phyloP scores from a whole-genome alignment of 1,284 basidiomycete species.

The Ceratobasidium sp. region DNA sequence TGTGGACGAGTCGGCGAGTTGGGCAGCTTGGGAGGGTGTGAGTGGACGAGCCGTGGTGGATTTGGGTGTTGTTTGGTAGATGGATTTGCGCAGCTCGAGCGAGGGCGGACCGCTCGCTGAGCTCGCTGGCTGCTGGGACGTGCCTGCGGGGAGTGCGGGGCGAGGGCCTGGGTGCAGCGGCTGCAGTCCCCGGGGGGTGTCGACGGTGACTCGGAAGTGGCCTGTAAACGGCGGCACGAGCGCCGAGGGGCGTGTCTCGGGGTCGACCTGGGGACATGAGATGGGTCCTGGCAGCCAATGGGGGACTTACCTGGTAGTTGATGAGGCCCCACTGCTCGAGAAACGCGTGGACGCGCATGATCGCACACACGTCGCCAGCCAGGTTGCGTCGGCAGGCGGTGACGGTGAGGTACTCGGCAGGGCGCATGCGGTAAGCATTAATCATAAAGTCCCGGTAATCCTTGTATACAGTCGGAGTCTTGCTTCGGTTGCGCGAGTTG shows the following conservation, averaged over 20 bases:
- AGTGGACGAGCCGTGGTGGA: slow-evolving; percentile 66
- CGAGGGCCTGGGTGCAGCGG: slow-evolving; percentile 93
- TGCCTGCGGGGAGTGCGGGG: slow-evolving; percentile 52
- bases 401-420: slow-evolving; percentile 95
- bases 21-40: slow-evolving; percentile 66
- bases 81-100: slow-evolving; percentile 82
- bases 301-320: slow-evolving; percentile 87
- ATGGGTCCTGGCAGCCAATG: slow-evolving; percentile 43
- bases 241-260: slow-evolving; percentile 91
- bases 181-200: slow-evolving; percentile 94
- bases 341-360: slow-evolving; percentile 99
- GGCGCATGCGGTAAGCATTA: slow-evolving; percentile 95
- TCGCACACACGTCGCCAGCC: slow-evolving; percentile 97
- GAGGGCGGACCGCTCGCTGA: slow-evolving; percentile 63
- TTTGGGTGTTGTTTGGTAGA: slow-evolving; percentile 87
- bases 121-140: slow-evolving; percentile 39
- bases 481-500: slow-evolving; percentile 92
- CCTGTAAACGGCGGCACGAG: slow-evolving; percentile 98
- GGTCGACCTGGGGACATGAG: slow-evolving; percentile 77
- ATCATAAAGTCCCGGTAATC: slow-evolving; percentile 99
- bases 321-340: slow-evolving; percentile 99
- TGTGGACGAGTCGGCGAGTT: slow-evolving; percentile 46
- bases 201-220: slow-evolving; percentile 96
- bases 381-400: slow-evolving; percentile 96
- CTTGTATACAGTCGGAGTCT: slow-evolving; percentile 97